Conservation (phyloP, 129 eudicot genomes). For the Sambucus nigra region DNA sequence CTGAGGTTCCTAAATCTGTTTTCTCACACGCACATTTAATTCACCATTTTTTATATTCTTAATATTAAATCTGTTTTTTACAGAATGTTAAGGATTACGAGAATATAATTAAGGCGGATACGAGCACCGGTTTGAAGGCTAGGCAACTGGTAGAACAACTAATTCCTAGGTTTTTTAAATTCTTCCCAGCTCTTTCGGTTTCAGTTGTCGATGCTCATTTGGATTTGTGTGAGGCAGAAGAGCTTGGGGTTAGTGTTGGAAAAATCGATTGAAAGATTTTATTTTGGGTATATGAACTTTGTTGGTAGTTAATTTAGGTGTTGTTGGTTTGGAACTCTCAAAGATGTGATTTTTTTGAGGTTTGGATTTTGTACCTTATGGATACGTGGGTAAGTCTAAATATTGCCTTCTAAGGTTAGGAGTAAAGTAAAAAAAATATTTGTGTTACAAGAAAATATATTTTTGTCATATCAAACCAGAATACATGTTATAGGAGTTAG, state of each 20-base stretch:
- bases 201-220: slow-evolving; percentile 69
- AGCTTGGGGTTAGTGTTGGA: slow-evolving; percentile 71
- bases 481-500: too few relatives aligned
- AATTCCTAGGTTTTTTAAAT: slow-evolving; percentile 78
- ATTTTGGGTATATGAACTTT: too few relatives aligned
- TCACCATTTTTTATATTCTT: background rate
- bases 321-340: too few relatives aligned
- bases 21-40: background rate
- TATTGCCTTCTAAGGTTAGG: too few relatives aligned
- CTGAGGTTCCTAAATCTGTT: slow-evolving; percentile 49
- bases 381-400: too few relatives aligned
- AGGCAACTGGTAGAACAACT: slow-evolving; percentile 84
- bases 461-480: too few relatives aligned
- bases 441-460: too few relatives aligned
- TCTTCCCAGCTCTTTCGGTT: slow-evolving; percentile 53
- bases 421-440: too few relatives aligned
- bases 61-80: background rate
- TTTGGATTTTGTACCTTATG: too few relatives aligned
- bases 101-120: slow-evolving; percentile 64
- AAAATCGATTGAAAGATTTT: too few relatives aligned
- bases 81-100: slow-evolving; percentile 73
- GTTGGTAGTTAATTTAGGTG: too few relatives aligned
- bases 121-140: slow-evolving; percentile 56
- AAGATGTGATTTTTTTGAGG: too few relatives aligned
- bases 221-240: slow-evolving; percentile 90